Evolutionary conservation across 2,329 filamentous ascomycete genomes (phyloP).

Genomic region (Colletotrichum sublineola): DNA sequence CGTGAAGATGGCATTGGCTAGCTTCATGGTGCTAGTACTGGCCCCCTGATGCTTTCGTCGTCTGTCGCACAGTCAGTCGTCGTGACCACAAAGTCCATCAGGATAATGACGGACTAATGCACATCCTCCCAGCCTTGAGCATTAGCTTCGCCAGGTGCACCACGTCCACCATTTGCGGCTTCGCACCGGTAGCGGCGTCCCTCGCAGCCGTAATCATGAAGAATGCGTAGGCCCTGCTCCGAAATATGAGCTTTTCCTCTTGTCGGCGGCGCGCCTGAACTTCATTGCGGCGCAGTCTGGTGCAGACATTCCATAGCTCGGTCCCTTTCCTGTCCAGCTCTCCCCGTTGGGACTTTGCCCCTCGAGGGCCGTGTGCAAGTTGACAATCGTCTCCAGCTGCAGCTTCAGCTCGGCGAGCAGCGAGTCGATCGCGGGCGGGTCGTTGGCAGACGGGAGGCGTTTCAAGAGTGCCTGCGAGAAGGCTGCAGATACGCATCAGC

Average conservation of each 20-base stretch:
- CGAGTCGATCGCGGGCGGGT: slow-evolving; percentile 42
- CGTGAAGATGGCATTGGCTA: slow-evolving; percentile 73
- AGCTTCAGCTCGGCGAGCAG: slow-evolving; percentile 50
- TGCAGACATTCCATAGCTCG: slow-evolving; percentile 76
- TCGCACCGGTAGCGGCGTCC: slow-evolving; percentile 45
- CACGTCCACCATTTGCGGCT: slow-evolving; percentile 51
- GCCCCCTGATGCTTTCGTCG: slow-evolving; percentile 59
- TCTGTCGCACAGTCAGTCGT: slow-evolving; percentile 52
- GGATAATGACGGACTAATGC: slow-evolving; percentile 65
- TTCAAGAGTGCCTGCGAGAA: slow-evolving; percentile 32
- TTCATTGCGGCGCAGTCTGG: slow-evolving; percentile 60
- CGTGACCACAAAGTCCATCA: neutral
- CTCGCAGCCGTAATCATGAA: slow-evolving; percentile 73
- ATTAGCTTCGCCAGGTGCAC: slow-evolving; percentile 75
- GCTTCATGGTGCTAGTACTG: slow-evolving; percentile 48
- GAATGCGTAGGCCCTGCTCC: slow-evolving; percentile 71
- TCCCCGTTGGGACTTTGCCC: slow-evolving; percentile 28
- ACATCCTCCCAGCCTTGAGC: slow-evolving; percentile 74
- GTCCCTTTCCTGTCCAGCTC: slow-evolving; percentile 69
- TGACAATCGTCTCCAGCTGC: slow-evolving; percentile 22
- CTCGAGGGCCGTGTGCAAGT: neutral
- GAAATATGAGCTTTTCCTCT: slow-evolving; percentile 52
- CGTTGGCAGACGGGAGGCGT: slow-evolving; percentile 40
- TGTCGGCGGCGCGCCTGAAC: slow-evolving; percentile 43
- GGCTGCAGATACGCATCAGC: slow-evolving; percentile 5